These are phyloP conservation scores for Alnus rubra DNA, from an alignment of 306 rosid species.

Conservation along the genomic window DNA sequence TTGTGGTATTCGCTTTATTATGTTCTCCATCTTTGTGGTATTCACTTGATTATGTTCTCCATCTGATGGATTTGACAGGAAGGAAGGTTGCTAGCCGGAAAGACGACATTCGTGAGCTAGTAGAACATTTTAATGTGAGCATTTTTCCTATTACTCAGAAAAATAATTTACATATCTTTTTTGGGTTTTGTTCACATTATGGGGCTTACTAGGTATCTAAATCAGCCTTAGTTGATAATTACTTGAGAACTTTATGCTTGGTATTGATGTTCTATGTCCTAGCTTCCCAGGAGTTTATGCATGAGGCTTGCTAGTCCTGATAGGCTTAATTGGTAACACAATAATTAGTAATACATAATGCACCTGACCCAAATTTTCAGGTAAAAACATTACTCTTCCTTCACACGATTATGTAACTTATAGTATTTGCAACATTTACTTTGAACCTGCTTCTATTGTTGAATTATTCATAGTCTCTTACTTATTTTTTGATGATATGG, in stretches of 20 bases:
- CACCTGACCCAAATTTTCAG: not conserved
- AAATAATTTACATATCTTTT: not conserved
- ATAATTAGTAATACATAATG: not conserved
- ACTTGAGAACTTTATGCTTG: not conserved
- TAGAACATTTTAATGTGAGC: constrained; percentile 91
- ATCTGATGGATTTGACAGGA: constrained; percentile 56
- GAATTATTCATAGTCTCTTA: not conserved
- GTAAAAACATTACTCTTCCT: not conserved
- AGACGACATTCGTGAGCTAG: constrained; percentile 76
- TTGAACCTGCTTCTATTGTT: not conserved
- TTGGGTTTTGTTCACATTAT: not conserved
- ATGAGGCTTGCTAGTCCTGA: not conserved
- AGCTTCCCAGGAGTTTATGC: not conserved
- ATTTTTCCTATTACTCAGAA: constrained; percentile 7
- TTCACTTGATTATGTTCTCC: constrained; percentile 31
- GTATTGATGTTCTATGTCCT: not conserved
- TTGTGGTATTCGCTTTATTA: constrained; percentile 26
- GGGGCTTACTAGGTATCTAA: not conserved
- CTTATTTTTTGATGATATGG: not conserved
- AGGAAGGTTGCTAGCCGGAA: constrained; percentile 62
- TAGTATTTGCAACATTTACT: not conserved
- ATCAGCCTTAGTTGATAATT: not conserved
- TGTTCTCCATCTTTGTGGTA: constrained; percentile 30
- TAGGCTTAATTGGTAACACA: not conserved
- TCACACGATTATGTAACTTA: not conserved